Percentiles rank a stretch among this genome's conserved stretches.
Conservation (phyloP, 768 basidiomycete genomes). For the Holtermanniella nyarrowii region DNA sequence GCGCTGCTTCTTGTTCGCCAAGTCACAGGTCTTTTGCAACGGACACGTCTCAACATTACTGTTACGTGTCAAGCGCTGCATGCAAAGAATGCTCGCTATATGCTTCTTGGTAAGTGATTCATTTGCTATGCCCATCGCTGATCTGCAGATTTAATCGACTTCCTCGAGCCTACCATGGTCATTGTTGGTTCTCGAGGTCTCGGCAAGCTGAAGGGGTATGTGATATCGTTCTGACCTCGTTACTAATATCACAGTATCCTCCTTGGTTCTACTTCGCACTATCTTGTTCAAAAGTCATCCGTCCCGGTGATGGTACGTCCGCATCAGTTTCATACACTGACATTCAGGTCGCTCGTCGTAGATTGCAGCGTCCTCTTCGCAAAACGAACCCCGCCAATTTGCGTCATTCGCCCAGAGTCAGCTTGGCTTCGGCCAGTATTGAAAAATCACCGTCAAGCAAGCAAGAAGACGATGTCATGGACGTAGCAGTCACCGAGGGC, state of each 20-base stretch:
- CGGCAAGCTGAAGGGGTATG: constrained; percentile 74
- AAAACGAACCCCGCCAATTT: constrained; percentile 49
- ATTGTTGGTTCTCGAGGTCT: constrained; percentile 92
- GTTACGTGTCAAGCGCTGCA: constrained; percentile 93
- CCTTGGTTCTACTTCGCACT: constrained; percentile 89
- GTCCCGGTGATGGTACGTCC: constrained; percentile 76
- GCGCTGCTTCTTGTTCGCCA: constrained; percentile 83
- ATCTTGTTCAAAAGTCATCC: constrained; percentile 66
- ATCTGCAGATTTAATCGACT: constrained; percentile 60
- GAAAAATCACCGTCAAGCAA: constrained; percentile 69
- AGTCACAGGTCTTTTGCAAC: constrained; percentile 76
- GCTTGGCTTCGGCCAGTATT: constrained; percentile 72
- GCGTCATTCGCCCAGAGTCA: constrained; percentile 68
- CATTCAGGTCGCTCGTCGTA: constrained; percentile 59
- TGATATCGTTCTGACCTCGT: background rate
- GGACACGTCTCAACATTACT: constrained; percentile 75
- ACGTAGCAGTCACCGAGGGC: constrained; percentile 44
- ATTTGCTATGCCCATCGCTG: background rate
- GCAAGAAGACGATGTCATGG: constrained; percentile 66
- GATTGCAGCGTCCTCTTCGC: constrained; percentile 71
- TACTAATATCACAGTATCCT: constrained; percentile 54
- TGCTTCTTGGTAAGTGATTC: constrained; percentile 57
- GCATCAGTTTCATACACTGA: background rate
- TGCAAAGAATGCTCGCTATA: constrained; percentile 86
- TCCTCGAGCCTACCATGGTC: constrained; percentile 75